phyloP scores from a whole-genome alignment of 306 rosid species.

The Malus sylvestris region DNA sequence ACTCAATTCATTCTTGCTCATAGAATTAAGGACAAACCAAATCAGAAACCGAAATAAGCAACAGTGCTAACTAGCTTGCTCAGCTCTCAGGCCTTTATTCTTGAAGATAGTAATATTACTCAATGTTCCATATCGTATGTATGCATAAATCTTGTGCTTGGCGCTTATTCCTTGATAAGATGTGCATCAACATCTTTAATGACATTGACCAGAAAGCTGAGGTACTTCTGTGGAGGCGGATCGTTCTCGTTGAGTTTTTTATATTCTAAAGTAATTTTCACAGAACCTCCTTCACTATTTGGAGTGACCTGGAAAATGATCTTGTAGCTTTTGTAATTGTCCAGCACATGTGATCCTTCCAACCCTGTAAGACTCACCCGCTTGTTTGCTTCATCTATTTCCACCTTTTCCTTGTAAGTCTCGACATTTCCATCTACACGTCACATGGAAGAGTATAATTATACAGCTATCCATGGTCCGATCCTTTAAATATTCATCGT shows the following conservation, averaged over 20 bases:
- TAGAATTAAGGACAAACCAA: too few relatives aligned
- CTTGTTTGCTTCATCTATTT: slow-evolving; percentile 12
- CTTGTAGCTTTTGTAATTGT: slow-evolving; percentile 3
- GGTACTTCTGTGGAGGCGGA: slow-evolving; percentile 3
- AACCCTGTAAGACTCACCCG: neutral
- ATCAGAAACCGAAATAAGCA: too few relatives aligned
- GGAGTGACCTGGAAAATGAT: neutral
- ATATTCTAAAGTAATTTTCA: slow-evolving; percentile 3
- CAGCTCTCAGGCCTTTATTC: neutral
- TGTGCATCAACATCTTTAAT: slow-evolving; percentile 11
- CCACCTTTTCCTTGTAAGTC: slow-evolving; percentile 16
- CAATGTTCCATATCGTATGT: too few relatives aligned
- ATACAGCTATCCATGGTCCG: too few relatives aligned
- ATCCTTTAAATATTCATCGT: too few relatives aligned
- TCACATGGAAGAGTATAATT: too few relatives aligned
- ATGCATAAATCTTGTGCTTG: neutral
- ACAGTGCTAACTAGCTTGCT: too few relatives aligned
- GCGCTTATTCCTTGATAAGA: neutral
- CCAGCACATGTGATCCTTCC: slow-evolving; percentile 6
- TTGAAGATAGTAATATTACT: too few relatives aligned
- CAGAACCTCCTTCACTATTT: neutral
- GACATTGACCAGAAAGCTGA: neutral
- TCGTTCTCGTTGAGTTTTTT: slow-evolving; percentile 4
- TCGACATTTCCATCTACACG: neutral
- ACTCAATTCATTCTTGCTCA: too few relatives aligned